Percentiles rank a stretch among this genome's conserved stretches.
Evolutionary conservation across 2,329 filamentous ascomycete species (phyloP).

Genomic region (Penicillium hordei): DNA sequence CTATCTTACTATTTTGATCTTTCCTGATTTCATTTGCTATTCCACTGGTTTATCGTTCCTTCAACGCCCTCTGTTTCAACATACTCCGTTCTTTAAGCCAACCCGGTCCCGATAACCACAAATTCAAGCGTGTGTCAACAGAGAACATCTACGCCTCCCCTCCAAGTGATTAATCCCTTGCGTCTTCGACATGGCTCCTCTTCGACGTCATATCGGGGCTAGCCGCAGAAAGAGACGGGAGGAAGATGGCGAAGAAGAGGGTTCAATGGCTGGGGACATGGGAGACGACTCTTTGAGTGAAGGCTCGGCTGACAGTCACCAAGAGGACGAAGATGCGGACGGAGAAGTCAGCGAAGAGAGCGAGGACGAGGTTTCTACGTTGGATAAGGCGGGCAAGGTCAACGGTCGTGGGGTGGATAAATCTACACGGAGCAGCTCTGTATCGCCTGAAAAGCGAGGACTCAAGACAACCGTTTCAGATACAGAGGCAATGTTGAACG

Average conservation of each 20-base stretch:
- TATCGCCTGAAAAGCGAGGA: conserved; percentile 32
- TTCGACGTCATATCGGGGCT: conserved; percentile 45
- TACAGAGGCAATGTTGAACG: conserved; percentile 63
- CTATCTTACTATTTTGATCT: conserved; percentile 13
- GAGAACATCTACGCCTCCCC: background rate
- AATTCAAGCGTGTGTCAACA: conserved; percentile 7
- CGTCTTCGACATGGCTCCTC: conserved; percentile 41
- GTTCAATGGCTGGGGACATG: conserved; percentile 50
- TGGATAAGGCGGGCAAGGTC: conserved; percentile 24
- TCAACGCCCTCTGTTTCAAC: conserved; percentile 24
- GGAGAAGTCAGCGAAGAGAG: conserved; percentile 60
- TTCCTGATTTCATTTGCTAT: conserved; percentile 3
- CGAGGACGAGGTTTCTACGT: conserved; percentile 48
- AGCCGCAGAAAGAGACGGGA: conserved; percentile 48
- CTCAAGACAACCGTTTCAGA: conserved; percentile 50
- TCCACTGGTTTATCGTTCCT: conserved; percentile 16
- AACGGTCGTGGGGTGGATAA: conserved; percentile 31
- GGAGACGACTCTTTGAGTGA: conserved; percentile 66
- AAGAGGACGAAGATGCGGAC: conserved; percentile 60
- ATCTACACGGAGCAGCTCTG: conserved; percentile 38
- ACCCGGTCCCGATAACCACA: conserved; percentile 7
- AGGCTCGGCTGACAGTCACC: conserved; percentile 57
- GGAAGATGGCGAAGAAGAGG: conserved; percentile 52
- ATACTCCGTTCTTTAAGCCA: conserved; percentile 16
- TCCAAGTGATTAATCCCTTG: background rate